Conservation (phyloP, 345 rosid species). For the Aegle marmelos region DNA sequence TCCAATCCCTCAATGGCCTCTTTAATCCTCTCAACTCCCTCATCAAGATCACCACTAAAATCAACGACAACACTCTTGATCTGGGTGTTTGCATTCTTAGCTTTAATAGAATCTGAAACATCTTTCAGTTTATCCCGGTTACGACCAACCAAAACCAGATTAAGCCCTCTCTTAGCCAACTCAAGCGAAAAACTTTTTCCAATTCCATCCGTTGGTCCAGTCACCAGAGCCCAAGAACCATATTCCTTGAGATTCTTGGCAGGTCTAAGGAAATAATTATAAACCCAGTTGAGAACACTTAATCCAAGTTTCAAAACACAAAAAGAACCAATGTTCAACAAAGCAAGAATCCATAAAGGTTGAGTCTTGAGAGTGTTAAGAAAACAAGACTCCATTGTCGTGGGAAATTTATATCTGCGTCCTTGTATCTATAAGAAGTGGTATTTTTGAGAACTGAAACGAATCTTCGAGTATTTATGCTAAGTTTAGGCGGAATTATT, state of each 20-base stretch:
- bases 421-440: no score
- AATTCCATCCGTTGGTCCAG: constrained; percentile 35
- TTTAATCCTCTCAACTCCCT: neutral
- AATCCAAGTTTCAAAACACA: constrained; percentile 14
- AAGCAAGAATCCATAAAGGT: constrained; percentile 53
- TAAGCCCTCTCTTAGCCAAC: constrained; percentile 41
- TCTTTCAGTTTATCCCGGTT: constrained; percentile 32
- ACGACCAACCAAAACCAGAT: constrained; percentile 36
- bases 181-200: constrained; percentile 45
- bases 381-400: constrained; percentile 53
- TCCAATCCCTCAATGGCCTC: constrained; percentile 35
- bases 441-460: neutral
- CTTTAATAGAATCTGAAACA: neutral
- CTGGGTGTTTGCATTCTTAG: neutral
- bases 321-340: constrained; percentile 44
- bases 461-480: neutral
- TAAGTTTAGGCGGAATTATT: neutral
- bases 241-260: constrained; percentile 38
- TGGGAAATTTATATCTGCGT: neutral
- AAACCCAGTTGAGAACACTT: constrained; percentile 30
- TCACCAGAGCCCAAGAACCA: constrained; percentile 39
- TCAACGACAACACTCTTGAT: neutral
- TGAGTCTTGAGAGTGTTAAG: constrained; percentile 48
- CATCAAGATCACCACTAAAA: neutral
- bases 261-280: constrained; percentile 33